Evolutionary conservation across 495 filamentous ascomycete species (phyloP), one percentile per base, ranked within the genome.

Genomic region (Penicillium antarcticum): DNA sequence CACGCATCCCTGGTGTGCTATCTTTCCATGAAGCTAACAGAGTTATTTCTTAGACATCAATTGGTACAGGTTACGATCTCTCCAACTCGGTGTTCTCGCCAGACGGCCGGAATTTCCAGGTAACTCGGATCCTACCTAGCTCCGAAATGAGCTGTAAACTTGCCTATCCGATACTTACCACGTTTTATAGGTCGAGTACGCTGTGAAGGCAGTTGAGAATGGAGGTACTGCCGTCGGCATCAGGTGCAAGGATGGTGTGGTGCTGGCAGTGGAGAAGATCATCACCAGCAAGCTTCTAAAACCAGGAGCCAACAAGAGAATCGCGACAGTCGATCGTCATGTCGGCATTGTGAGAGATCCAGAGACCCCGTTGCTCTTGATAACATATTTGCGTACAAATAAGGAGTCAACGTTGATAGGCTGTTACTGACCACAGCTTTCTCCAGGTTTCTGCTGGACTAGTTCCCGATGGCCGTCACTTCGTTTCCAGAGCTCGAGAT

Each of bases 41-140:
- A 11, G 29, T 51, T 29, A 26, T 45, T 40, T 44, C 41, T 33
- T 53, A 97, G 94, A 98, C 94, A 64, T 98, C 94, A 62, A 98
- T 98, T 85, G 94, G 94, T 67, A 98, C 94, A 61, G 94, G 94
- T 64, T 98, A 98, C 75, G 94, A 98, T 83, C 88, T 98, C 67
- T 88, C 89, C 62, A 98, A 98, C 81, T 97, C 95, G 62, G 92
- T 97, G 74, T 98, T 97, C 79, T 97, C 92, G 32, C 94, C 94
- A 49, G 94, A 98, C 77, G 94, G 94, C 70, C 86, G 94, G 57
- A 98, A 98, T 74, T 98, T 98, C 71, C 94, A 98, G 73, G 85
- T 86, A 71, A 35, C 21, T 7, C 6, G 21, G 21, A 45, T 35
- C 7, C 35, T 12, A n/a, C 26, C 21, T 19, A 36, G 38, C 38